Evolutionary conservation across 2,329 filamentous ascomycete species (phyloP), one percentile per base, ranked within the genome.

Genomic region (Monosporascus sp.): DNA sequence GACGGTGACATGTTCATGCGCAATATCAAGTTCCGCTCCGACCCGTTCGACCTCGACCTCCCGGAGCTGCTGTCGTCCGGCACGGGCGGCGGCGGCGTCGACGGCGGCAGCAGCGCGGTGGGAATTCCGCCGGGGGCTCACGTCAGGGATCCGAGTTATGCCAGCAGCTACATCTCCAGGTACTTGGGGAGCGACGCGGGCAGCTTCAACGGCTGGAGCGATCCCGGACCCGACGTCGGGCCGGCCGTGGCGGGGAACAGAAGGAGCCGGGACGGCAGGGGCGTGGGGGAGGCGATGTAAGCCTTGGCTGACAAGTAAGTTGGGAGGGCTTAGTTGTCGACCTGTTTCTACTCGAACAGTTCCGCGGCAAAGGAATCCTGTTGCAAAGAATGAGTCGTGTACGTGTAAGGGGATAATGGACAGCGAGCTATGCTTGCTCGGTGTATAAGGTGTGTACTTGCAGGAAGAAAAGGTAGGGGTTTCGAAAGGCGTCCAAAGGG

Each of bases 31-130:
- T 82, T 83, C 64, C 79, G 82, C 45, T 85, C 82, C 2, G 82
- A 86, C 58, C 83, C 82, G 2, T 86, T 86, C 61, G 83, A 87
- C 59, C 72, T 86, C n/a, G 83, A 86, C 63, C 67, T 74, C 44
- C 73, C 79, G 36, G 73, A 80, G 60, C 67, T 79, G 7, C 69
- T 75, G 3, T 62, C 54, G 25, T 52, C 36, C 31, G 57, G 57
- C 48, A 54, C 48, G 44, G 49, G 58, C 50, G 55, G 60, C 17
- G 54, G 61, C 43, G 56, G 57, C 24, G 60, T 55, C 14, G 48
- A 55, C 38, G 57, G 59, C 18, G 54, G 57, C 9, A 49, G 58
- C 3, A 57, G 54, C 9, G 48, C 59, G 3, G 59, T 67, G 7
- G 56, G 62, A 7, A 57, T 59, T 36, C 72, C 72, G 11, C 60